Evolutionary conservation across 208 protist species (phyloP).

Genomic region (Phytomonas francai): DNA sequence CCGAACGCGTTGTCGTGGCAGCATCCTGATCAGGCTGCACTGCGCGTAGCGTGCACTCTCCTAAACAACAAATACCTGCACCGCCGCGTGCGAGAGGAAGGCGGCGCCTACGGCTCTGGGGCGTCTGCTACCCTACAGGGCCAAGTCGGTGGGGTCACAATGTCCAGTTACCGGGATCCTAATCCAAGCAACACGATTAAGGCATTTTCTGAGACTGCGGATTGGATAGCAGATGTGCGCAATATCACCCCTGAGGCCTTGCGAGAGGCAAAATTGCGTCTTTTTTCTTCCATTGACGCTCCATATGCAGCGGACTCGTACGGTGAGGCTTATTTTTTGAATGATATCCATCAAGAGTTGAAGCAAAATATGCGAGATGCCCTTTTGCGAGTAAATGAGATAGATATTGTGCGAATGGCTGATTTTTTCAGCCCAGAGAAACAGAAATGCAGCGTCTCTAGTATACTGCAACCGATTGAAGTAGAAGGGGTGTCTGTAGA

Average conservation of each 20-base stretch:
- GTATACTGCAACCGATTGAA: constrained; percentile 23
- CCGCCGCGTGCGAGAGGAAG: constrained; percentile 84
- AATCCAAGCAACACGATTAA: constrained; percentile 49
- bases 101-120: constrained; percentile 81
- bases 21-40: constrained; percentile 54
- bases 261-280: constrained; percentile 81
- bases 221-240: constrained; percentile 45
- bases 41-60: constrained; percentile 66
- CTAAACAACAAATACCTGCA: constrained; percentile 86
- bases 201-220: constrained; percentile 60
- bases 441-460: constrained; percentile 12
- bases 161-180: constrained; percentile 88
- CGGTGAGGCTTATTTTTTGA: constrained; percentile 75
- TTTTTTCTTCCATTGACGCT: constrained; percentile 82
- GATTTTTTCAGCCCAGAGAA: constrained; percentile 44
- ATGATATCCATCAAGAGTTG: constrained; percentile 51
- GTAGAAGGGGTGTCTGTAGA: neutral
- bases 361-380: constrained; percentile 75
- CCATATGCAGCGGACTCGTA: constrained; percentile 79
- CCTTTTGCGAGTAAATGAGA: constrained; percentile 51
- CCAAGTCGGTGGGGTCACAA: constrained; percentile 69
- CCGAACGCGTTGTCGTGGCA: constrained; percentile 53
- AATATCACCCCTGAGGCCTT: constrained; percentile 60
- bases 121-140: constrained; percentile 56
- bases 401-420: constrained; percentile 50